A percentile compares a stretch with the other conserved stretches of the same genome.
phyloP scores from a whole-genome alignment of 352 stramenopile species.

The Blastocystis sp. region DNA sequence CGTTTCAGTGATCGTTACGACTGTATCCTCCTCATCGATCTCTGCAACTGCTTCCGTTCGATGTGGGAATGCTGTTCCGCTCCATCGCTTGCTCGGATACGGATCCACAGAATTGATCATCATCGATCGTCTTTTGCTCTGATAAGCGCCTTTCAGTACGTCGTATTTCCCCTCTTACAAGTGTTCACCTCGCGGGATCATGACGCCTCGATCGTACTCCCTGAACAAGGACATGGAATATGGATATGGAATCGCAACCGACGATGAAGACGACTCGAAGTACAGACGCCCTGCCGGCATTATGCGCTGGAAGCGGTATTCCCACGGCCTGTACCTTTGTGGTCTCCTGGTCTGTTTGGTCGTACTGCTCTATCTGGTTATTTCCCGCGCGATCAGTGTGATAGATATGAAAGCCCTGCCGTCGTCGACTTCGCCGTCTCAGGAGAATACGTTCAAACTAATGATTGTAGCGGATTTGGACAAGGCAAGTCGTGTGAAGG shows the following conservation, averaged over 20 bases:
- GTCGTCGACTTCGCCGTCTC: slow-evolving; percentile 69
- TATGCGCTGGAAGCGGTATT: slow-evolving; percentile 50
- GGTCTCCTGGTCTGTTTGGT: slow-evolving; percentile 14
- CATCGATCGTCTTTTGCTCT: too few relatives aligned
- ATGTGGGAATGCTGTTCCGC: too few relatives aligned
- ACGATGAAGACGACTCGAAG: slow-evolving; percentile 62
- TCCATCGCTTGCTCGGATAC: too few relatives aligned
- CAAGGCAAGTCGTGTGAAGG: slow-evolving; percentile 86
- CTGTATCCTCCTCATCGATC: too few relatives aligned
- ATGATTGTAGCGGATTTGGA: slow-evolving; percentile 92
- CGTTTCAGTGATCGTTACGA: too few relatives aligned
- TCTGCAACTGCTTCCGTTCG: too few relatives aligned
- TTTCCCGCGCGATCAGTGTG: background rate
- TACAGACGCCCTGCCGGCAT: background rate
- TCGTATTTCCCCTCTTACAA: background rate
- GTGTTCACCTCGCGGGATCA: background rate
- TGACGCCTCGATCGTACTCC: background rate
- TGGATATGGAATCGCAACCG: background rate
- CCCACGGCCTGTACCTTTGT: background rate
- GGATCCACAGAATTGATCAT: too few relatives aligned
- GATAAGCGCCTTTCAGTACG: too few relatives aligned
- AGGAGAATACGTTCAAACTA: slow-evolving; percentile 78
- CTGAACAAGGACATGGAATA: slow-evolving; percentile 17
- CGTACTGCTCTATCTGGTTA: slow-evolving; percentile 44
- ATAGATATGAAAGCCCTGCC: background rate